Conservation (phyloP, 2,329 filamentous ascomycete species). For the Thermomyces lanuginosus region DNA sequence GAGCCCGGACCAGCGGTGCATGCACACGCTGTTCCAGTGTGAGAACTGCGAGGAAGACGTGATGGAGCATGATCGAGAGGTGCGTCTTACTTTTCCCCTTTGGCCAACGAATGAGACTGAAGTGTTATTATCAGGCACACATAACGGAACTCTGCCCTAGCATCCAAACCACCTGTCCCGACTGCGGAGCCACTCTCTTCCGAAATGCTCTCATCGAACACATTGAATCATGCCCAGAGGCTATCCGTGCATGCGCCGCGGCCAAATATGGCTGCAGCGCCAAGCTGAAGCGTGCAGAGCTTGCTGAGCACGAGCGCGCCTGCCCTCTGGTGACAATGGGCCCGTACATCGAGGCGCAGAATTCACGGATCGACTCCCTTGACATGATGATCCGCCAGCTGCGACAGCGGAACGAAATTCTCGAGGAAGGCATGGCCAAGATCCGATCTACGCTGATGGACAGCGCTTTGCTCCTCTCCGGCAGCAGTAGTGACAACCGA, state of each 20-base stretch:
- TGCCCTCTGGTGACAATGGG: slow-evolving; percentile 36
- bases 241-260: slow-evolving; percentile 21
- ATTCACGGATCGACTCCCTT: slow-evolving; percentile 27
- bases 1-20: slow-evolving; percentile 32
- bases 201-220: slow-evolving; percentile 21
- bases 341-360: slow-evolving; percentile 29
- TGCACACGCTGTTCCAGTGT: slow-evolving; percentile 38
- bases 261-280: slow-evolving; percentile 29
- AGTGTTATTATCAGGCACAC: slow-evolving; percentile 16
- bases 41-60: slow-evolving; percentile 36
- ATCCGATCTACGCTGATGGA: slow-evolving; percentile 24
- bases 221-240: slow-evolving; percentile 21
- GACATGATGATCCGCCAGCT: slow-evolving; percentile 29
- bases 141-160: slow-evolving; percentile 21
- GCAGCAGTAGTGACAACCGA: slow-evolving; percentile 1
- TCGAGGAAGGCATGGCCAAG: slow-evolving; percentile 29
- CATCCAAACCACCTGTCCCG: slow-evolving; percentile 20
- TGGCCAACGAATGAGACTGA: slow-evolving; percentile 3
- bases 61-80: slow-evolving; percentile 39
- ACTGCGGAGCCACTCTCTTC: slow-evolving; percentile 20
- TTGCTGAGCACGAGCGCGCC: slow-evolving; percentile 28
- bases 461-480: slow-evolving; percentile 10
- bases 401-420: slow-evolving; percentile 31
- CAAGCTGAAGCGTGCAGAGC: slow-evolving; percentile 20
- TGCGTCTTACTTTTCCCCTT: slow-evolving; percentile 11